A percentile compares a stretch with the other conserved stretches of the same genome.
These are phyloP conservation scores for Teunomyces pallodes DNA, from an alignment of 805 yeast species.

Conservation along the genomic window DNA sequence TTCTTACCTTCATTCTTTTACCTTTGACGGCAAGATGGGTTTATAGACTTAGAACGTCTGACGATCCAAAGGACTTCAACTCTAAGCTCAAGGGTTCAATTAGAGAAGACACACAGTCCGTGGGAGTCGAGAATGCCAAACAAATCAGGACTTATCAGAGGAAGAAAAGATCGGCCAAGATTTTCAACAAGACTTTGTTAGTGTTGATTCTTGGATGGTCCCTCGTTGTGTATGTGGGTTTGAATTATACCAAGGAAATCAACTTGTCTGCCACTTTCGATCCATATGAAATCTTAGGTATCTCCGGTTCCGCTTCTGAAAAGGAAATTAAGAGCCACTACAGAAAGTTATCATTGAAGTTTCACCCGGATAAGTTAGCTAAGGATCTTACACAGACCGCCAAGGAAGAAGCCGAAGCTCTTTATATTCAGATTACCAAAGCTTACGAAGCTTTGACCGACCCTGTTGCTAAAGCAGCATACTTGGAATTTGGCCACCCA, in stretches of 20 bases:
- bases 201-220: constrained; percentile 59
- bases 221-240: constrained; percentile 40
- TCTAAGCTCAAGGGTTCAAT: constrained; percentile 30
- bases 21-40: constrained; percentile 53
- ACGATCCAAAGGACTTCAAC: constrained; percentile 18
- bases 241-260: constrained; percentile 41
- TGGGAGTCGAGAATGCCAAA: constrained; percentile 26
- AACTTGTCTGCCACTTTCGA: constrained; percentile 62
- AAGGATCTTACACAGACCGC: constrained; percentile 58
- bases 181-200: constrained; percentile 38
- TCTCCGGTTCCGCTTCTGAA: constrained; percentile 65
- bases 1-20: constrained; percentile 61
- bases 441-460: constrained; percentile 96
- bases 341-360: constrained; percentile 81
- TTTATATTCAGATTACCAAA: constrained; percentile 76
- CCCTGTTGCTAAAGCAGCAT: constrained; percentile 78
- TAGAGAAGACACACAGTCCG: constrained; percentile 30
- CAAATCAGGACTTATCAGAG: constrained; percentile 24
- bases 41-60: constrained; percentile 12
- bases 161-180: constrained; percentile 26
- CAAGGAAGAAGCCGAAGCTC: constrained; percentile 61
- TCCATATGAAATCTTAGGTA: constrained; percentile 84
- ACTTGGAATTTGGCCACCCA: constrained; percentile 88
- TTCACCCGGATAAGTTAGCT: constrained; percentile 90
- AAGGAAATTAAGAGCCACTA: constrained; percentile 77